A percentile compares a stretch with the other conserved stretches of the same genome.
Evolutionary conservation across 2,329 filamentous ascomycete genomes (phyloP).

Genomic region (Sclerotinia minor): DNA sequence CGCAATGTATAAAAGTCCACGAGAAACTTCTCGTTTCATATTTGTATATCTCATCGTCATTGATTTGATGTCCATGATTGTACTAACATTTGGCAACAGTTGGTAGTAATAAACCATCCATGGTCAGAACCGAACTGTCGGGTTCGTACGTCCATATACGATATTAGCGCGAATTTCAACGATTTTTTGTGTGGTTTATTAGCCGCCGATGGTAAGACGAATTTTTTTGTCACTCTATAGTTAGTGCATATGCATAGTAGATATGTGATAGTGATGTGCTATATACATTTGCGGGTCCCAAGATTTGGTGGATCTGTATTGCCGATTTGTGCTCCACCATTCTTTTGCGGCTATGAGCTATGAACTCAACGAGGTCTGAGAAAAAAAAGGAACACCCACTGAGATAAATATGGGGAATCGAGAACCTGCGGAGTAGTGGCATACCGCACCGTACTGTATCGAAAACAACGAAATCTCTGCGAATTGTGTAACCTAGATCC

Average conservation of each 20-base stretch:
- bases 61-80: background rate
- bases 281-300: background rate
- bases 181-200: background rate
- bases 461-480: background rate
- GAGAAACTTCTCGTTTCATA: conserved; percentile 14
- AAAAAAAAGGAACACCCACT: background rate
- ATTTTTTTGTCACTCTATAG: background rate
- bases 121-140: conserved; percentile 17
- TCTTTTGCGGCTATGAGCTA: background rate
- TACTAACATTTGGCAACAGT: conserved; percentile 14
- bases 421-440: background rate
- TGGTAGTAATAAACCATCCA: conserved; percentile 15
- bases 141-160: background rate
- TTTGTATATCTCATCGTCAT: background rate
- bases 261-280: conserved; percentile 15
- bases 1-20: background rate
- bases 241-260: background rate
- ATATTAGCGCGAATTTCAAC: background rate
- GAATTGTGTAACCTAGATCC: background rate
- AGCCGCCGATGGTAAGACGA: conserved; percentile 5
- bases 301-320: background rate
- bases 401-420: no score
- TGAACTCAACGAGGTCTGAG: background rate
- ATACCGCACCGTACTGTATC: no score
- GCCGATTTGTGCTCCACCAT: conserved; percentile 6